Conservation (phyloP, 768 basidiomycete species). For the Psilocybe subaeruginosa region DNA sequence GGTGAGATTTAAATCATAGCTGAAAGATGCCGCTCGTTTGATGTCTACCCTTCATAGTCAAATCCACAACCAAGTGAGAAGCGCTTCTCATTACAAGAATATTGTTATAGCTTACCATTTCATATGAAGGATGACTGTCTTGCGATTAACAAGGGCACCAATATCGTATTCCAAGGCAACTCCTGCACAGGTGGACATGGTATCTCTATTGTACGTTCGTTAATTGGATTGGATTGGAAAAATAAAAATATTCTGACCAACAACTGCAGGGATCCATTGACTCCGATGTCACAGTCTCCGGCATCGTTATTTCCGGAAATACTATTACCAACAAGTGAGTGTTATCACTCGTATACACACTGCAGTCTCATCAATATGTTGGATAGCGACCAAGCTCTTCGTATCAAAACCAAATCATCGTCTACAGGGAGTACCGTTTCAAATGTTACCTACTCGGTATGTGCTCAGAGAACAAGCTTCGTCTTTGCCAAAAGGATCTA, state of each 20-base stretch:
- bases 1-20: slow-evolving; percentile 27
- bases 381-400: slow-evolving; percentile 53
- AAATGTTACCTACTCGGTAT: slow-evolving; percentile 51
- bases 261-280: slow-evolving; percentile 53
- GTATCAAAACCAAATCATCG: slow-evolving; percentile 58
- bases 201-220: slow-evolving; percentile 50
- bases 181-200: slow-evolving; percentile 65
- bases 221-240: neutral
- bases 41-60: slow-evolving; percentile 21
- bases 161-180: slow-evolving; percentile 53
- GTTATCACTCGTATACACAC: neutral
- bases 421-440: slow-evolving; percentile 51
- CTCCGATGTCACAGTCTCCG: slow-evolving; percentile 47
- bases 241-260: neutral
- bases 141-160: slow-evolving; percentile 48
- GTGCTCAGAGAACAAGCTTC: neutral
- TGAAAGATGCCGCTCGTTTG: neutral
- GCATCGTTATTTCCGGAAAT: slow-evolving; percentile 53
- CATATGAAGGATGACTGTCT: slow-evolving; percentile 60
- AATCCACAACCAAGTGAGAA: slow-evolving; percentile 43
- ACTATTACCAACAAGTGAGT: slow-evolving; percentile 56
- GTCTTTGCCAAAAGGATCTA: neutral
- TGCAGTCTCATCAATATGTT: neutral
- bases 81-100: too few species aligned
- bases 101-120: neutral